These are phyloP conservation scores for Diaporthe ilicicola DNA, from an alignment of 2,329 filamentous ascomycete genomes.

Conservation along the genomic window DNA sequence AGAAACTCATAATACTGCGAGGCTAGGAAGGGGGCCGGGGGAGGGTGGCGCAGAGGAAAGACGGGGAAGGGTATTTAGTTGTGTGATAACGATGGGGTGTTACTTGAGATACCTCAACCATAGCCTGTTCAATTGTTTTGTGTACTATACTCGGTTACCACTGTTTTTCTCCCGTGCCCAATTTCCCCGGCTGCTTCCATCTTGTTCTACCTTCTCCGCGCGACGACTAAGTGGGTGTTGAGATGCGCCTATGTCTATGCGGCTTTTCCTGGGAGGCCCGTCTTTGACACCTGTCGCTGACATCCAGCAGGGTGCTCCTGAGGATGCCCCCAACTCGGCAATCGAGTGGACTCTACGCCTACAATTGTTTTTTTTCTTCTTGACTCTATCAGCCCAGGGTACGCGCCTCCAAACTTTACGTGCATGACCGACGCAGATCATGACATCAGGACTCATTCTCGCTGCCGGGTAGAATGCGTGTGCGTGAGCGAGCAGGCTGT, in stretches of 20 bases:
- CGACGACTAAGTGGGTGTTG: not conserved
- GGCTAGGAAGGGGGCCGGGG: not conserved
- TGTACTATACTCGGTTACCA: slow-evolving; percentile 32
- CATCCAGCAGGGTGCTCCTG: not conserved
- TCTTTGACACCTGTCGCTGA: not conserved
- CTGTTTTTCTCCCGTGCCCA: slow-evolving; percentile 18
- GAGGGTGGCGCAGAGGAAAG: not conserved
- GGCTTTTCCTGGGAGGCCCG: not conserved
- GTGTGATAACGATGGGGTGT: slow-evolving; percentile 31
- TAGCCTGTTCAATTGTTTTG: slow-evolving; percentile 35
- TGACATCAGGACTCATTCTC: not conserved
- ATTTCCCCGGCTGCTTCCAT: not conserved
- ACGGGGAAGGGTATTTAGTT: slow-evolving; percentile 11
- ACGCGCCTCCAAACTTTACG: not conserved
- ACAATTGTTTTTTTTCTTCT: no score
- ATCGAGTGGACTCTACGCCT: not conserved
- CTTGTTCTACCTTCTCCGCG: not conserved
- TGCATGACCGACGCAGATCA: not conserved
- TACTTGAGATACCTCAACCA: slow-evolving; percentile 35
- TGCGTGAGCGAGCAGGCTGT: not conserved
- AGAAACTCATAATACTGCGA: slow-evolving; percentile 31
- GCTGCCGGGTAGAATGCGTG: not conserved
- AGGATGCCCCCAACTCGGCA: not conserved
- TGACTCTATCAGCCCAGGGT: not conserved
- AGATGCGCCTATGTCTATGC: no score